Percentiles rank a stretch among this genome's conserved stretches.
phyloP scores from a whole-genome alignment of 2,329 filamentous ascomycete species.

The Acephala macrosclerotiorum region DNA sequence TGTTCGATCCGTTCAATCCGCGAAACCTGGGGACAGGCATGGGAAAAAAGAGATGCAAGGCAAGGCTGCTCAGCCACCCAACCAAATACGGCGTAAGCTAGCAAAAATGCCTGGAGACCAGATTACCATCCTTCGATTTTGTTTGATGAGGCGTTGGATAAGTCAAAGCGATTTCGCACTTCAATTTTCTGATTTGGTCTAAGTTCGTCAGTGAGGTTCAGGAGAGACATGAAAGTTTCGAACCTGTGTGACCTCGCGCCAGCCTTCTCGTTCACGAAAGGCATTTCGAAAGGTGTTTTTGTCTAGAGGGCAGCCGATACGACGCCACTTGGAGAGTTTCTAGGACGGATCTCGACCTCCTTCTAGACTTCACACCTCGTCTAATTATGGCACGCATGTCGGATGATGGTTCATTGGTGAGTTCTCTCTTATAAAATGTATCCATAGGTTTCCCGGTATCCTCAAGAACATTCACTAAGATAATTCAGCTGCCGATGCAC shows the following conservation, averaged over 20 bases:
- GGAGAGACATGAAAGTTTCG: slow-evolving; percentile 1
- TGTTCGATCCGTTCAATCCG: neutral
- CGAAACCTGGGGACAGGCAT: too few relatives aligned
- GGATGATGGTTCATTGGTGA: slow-evolving; percentile 5
- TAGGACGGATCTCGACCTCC: neutral
- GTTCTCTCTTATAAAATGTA: neutral
- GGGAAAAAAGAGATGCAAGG: neutral
- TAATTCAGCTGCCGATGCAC: slow-evolving; percentile 1
- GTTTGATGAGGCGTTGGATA: neutral
- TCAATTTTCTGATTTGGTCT: neutral
- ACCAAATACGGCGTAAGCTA: slow-evolving; percentile 1
- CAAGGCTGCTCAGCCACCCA: slow-evolving; percentile 9
- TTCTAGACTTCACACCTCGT: slow-evolving; percentile 1
- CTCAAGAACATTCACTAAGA: neutral
- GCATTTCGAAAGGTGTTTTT: neutral
- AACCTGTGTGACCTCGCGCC: neutral
- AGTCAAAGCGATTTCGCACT: slow-evolving; percentile 5
- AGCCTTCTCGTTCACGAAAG: neutral
- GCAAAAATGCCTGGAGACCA: neutral
- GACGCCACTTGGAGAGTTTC: neutral
- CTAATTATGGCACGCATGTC: neutral
- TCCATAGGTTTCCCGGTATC: neutral
- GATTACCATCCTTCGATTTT: neutral
- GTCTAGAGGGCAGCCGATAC: neutral
- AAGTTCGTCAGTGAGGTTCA: neutral